A percentile compares a stretch with the other conserved stretches of the same genome.
Conservation (phyloP, 2,329 filamentous ascomycete species). For the Colletotrichum zoysiae region DNA sequence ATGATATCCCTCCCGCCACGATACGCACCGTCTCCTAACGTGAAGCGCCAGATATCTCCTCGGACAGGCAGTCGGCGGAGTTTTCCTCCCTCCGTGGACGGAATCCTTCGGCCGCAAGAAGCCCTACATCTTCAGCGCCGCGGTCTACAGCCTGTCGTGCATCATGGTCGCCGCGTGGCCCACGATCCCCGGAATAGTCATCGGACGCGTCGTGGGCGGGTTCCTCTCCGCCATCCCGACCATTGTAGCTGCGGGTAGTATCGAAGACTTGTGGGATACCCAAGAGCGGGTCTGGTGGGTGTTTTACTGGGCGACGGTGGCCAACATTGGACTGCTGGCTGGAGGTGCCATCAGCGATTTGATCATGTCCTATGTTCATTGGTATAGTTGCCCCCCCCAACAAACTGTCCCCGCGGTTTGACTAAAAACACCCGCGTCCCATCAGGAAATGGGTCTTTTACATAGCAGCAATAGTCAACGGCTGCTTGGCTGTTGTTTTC, state of each 20-base stretch:
- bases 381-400: not conserved
- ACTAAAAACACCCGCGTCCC: not conserved
- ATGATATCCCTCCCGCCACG: too few relatives aligned
- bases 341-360: constrained; percentile 10
- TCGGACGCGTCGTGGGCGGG: constrained; percentile 6
- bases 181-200: constrained; percentile 5
- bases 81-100: constrained; percentile 25
- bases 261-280: constrained; percentile 34
- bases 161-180: not conserved
- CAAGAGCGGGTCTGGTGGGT: constrained; percentile 22
- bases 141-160: constrained; percentile 22
- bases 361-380: not conserved
- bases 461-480: constrained; percentile 22
- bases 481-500: not conserved
- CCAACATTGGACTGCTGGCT: constrained; percentile 22
- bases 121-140: constrained; percentile 25
- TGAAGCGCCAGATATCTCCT: constrained; percentile 4
- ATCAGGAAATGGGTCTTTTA: constrained; percentile 28
- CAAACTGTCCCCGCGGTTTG: not conserved
- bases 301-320: constrained; percentile 12
- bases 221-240: constrained; percentile 23
- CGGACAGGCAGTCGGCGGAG: constrained; percentile 20
- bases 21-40: not conserved
- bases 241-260: constrained; percentile 16
- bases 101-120: constrained; percentile 32